Percentiles rank a stretch among this genome's conserved stretches.
Evolutionary conservation across 768 basidiomycete species (phyloP).

Genomic region (Leccinellum albellum): DNA sequence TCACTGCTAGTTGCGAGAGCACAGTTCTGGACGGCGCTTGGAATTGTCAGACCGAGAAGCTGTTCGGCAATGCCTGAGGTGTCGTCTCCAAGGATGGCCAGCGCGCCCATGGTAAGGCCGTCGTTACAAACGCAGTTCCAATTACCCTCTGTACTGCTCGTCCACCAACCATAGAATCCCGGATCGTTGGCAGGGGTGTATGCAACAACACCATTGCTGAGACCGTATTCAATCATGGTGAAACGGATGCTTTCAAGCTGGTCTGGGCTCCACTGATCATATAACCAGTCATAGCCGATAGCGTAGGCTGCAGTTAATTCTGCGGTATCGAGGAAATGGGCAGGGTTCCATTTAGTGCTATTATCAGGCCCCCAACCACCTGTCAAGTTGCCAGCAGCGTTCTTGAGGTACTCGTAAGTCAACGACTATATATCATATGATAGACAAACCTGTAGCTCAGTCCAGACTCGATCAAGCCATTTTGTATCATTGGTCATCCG

Average conservation of each 20-base stretch:
- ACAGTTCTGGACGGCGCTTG: slow-evolving; percentile 78
- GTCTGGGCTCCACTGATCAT: slow-evolving; percentile 72
- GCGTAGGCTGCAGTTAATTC: slow-evolving; percentile 87
- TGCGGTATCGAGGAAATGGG: slow-evolving; percentile 90
- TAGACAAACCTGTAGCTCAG: slow-evolving; percentile 71
- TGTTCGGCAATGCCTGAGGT: slow-evolving; percentile 64
- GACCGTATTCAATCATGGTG: slow-evolving; percentile 76
- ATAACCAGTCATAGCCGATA: slow-evolving; percentile 95
- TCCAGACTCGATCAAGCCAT: slow-evolving; percentile 85
- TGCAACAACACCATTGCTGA: slow-evolving; percentile 58
- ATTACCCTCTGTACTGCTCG: slow-evolving; percentile 68
- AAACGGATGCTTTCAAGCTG: slow-evolving; percentile 67
- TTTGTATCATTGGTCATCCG: slow-evolving; percentile 88
- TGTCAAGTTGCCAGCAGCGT: slow-evolving; percentile 70
- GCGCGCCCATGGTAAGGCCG: slow-evolving; percentile 82
- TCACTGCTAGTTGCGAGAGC: slow-evolving; percentile 58
- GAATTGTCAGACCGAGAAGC: slow-evolving; percentile 63
- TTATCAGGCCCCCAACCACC: slow-evolving; percentile 59
- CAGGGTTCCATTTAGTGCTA: slow-evolving; percentile 76
- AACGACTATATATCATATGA: background rate
- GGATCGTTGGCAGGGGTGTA: slow-evolving; percentile 40
- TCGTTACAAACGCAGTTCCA: slow-evolving; percentile 98
- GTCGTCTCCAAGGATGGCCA: slow-evolving; percentile 87
- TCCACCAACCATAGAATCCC: slow-evolving; percentile 72
- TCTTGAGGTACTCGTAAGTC: slow-evolving; percentile 31